These are phyloP conservation scores for Cynanchum wilfordii DNA, from an alignment of 257 asterid genomes.

Conservation along the genomic window DNA sequence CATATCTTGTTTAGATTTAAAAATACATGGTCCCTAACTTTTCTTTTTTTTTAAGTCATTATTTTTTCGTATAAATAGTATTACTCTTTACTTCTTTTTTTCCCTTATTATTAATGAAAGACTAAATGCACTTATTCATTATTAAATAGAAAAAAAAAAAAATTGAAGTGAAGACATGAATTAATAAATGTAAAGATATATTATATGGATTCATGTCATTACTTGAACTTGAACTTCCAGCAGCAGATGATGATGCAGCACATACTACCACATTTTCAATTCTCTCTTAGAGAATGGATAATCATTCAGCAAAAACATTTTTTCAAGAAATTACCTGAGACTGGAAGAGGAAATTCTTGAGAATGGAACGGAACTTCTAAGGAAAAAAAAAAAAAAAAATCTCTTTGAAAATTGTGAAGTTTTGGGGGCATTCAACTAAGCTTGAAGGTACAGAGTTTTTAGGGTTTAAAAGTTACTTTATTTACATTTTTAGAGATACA, in stretches of 20 bases:
- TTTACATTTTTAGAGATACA: too few species aligned
- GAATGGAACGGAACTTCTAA: constrained; percentile 25
- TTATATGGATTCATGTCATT: constrained; percentile 61
- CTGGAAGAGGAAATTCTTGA: constrained; percentile 26
- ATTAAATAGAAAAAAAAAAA: too few species aligned
- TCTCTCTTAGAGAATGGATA: not conserved
- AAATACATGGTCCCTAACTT: too few species aligned
- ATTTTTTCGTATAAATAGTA: too few species aligned
- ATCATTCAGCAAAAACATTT: not conserved
- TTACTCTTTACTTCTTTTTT: too few species aligned
- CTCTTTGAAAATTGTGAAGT: constrained; percentile 21
- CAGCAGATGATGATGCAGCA: constrained; percentile 73
- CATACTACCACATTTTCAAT: constrained; percentile 21
- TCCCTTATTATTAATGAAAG: too few species aligned
- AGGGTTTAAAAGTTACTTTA: not conserved
- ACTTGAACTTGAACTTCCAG: constrained; percentile 65
- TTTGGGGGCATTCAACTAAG: constrained; percentile 43
- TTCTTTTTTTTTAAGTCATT: too few species aligned
- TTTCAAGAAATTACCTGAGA: constrained; percentile 42
- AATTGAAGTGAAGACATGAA: too few species aligned
- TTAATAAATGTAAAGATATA: not conserved
- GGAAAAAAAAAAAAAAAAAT: constrained; percentile 13
- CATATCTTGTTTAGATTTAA: too few species aligned
- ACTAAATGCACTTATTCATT: too few species aligned
- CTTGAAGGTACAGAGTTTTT: too few species aligned